A percentile compares a stretch with the other conserved stretches of the same genome.
Conservation (phyloP, 805 yeast species). For the Hagleromyces aurorensis region DNA sequence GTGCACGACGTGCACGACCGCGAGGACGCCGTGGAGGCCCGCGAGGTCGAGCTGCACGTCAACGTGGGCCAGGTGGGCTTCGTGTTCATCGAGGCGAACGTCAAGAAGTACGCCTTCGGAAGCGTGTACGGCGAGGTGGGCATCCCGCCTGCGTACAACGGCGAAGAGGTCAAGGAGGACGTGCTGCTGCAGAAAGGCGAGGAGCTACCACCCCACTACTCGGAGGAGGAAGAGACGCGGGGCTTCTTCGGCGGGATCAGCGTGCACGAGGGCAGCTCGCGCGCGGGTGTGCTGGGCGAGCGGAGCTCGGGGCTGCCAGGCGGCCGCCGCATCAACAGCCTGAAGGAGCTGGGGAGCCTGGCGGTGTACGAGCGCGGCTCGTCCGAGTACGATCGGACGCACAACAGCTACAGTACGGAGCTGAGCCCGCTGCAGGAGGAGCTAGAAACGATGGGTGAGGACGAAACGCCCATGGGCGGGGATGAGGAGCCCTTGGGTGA, state of each 20-base stretch:
- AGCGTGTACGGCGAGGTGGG: conserved; percentile 37
- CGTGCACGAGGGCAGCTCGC: conserved; percentile 5
- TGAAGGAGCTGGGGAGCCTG: conserved; percentile 5
- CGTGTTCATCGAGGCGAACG: conserved; percentile 77
- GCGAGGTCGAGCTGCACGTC: conserved; percentile 41
- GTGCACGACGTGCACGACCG: conserved; percentile 17
- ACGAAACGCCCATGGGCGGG: too few relatives aligned
- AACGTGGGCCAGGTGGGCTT: conserved; percentile 73
- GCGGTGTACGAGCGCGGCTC: conserved; percentile 29
- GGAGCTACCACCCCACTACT: conserved; percentile 60
- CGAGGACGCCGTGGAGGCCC: conserved; percentile 19
- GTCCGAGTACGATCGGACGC: conserved; percentile 28
- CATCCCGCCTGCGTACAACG: conserved; percentile 38
- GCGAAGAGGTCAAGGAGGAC: conserved; percentile 37
- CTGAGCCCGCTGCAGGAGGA: neutral
- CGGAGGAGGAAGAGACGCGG: conserved; percentile 37
- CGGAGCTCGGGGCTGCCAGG: conserved; percentile 2
- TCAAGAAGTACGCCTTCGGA: conserved; percentile 76
- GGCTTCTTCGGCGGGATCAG: conserved; percentile 38
- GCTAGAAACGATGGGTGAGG: too few relatives aligned
- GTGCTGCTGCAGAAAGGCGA: conserved; percentile 63
- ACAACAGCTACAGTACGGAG: conserved; percentile 19
- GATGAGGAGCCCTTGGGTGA: too few relatives aligned
- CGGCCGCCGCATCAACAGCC: neutral
- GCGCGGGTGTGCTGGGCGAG: neutral